These are phyloP conservation scores for Otatea glauca DNA, from an alignment of 176 grass and related monocot genomes.

Conservation along the genomic window DNA sequence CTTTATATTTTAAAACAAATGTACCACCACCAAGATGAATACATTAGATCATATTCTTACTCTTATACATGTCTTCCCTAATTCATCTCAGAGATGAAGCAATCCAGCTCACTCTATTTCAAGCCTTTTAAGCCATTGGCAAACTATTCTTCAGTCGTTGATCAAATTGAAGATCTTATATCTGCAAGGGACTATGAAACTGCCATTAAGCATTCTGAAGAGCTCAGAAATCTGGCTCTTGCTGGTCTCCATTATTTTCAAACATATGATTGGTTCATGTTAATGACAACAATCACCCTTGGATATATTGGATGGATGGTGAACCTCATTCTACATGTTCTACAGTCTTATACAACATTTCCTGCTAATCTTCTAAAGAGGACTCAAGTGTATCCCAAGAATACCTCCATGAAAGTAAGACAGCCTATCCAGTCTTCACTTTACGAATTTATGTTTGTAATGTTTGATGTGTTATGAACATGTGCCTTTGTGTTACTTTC, in stretches of 20 bases:
- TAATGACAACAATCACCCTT: conserved; percentile 93
- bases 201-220: conserved; percentile 74
- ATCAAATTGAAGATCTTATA: conserved; percentile 85
- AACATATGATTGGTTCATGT: conserved; percentile 98
- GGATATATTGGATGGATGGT: conserved; percentile 98
- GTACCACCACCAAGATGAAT: background rate
- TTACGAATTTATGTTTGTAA: conserved; percentile 34
- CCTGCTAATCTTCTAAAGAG: conserved; percentile 60
- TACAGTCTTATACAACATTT: conserved; percentile 84
- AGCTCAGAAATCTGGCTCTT: conserved; percentile 77
- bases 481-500: conserved; percentile 3
- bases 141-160: conserved; percentile 63
- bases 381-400: conserved; percentile 48
- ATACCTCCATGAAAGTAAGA: conserved; percentile 69
- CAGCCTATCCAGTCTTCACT: conserved; percentile 1
- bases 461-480: background rate
- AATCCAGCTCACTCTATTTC: conserved; percentile 79
- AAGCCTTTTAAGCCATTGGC: conserved; percentile 87
- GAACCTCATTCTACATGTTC: conserved; percentile 81
- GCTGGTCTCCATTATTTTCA: conserved; percentile 97
- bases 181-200: conserved; percentile 67
- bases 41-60: conserved; percentile 25
- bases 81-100: conserved; percentile 72
- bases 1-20: conserved; percentile 20
- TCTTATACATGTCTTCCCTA: conserved; percentile 52